phyloP scores from a whole-genome alignment of 2,329 filamentous ascomycete species.

The Aspergillus unguis region DNA sequence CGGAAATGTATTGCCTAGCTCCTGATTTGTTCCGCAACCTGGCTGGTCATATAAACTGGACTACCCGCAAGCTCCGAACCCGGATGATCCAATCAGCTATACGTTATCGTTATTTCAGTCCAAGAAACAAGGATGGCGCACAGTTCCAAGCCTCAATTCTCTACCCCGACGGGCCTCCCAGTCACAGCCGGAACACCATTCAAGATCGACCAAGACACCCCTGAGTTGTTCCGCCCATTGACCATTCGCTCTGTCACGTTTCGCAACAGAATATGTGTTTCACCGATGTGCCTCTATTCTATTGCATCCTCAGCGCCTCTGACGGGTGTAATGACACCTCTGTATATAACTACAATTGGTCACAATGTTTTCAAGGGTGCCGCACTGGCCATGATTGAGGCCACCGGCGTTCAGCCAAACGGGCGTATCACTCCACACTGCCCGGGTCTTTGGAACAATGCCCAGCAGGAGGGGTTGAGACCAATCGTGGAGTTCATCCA shows the following conservation, averaged over 20 bases:
- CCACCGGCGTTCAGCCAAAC: neutral
- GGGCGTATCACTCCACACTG: neutral
- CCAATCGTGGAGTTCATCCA: neutral
- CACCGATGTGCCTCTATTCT: constrained; percentile 2
- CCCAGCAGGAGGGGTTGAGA: neutral
- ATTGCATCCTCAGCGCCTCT: neutral
- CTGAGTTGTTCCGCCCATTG: neutral
- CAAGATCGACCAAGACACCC: neutral
- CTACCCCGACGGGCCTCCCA: no score
- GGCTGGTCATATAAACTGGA: no score
- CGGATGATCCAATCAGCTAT: no score
- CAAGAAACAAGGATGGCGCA: neutral
- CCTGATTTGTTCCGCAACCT: no score
- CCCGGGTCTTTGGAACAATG: neutral
- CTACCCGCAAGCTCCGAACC: no score
- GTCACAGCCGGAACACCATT: neutral
- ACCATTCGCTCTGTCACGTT: neutral
- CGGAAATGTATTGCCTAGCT: no score
- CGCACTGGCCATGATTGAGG: neutral
- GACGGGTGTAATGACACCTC: neutral
- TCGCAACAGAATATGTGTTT: neutral
- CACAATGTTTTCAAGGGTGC: constrained; percentile 2
- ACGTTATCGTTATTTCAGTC: no score
- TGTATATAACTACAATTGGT: neutral
- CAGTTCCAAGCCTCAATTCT: no score